Evolutionary conservation across 495 filamentous ascomycete species (phyloP).

Genomic region (Sabuloglossum arenarium): DNA sequence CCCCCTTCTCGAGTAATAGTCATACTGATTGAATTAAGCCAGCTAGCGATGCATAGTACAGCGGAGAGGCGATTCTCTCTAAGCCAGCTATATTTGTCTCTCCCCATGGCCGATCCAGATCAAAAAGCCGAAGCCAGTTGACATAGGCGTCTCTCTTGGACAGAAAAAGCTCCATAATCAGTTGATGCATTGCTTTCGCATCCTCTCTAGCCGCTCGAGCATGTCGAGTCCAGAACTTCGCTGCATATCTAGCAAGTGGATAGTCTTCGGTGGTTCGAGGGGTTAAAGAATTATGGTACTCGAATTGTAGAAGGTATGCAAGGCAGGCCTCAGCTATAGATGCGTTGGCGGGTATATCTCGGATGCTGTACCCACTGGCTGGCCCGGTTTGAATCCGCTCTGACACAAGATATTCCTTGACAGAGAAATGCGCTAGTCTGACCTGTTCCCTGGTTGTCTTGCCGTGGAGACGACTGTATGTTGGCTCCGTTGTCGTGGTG

Average conservation of each 20-base stretch:
- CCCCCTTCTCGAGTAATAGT: background rate
- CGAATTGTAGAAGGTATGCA: background rate
- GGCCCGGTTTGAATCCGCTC: slow-evolving; percentile 3
- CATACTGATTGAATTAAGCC: background rate
- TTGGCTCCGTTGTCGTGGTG: background rate
- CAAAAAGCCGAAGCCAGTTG: too few relatives aligned
- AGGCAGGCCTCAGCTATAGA: background rate
- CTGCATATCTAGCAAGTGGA: background rate
- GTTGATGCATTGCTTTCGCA: too few relatives aligned
- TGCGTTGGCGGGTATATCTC: background rate
- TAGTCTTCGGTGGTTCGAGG: background rate
- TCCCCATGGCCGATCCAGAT: too few relatives aligned
- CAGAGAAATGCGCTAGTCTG: slow-evolving; percentile 11
- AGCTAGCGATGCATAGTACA: background rate
- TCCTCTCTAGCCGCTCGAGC: too few relatives aligned
- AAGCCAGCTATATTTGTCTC: too few relatives aligned
- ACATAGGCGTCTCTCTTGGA: too few relatives aligned
- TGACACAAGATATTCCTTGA: slow-evolving; percentile 12
- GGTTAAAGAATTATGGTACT: background rate
- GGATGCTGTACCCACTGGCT: background rate
- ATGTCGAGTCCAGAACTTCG: background rate
- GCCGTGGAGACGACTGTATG: background rate
- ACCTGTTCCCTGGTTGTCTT: background rate
- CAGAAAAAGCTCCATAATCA: too few relatives aligned
- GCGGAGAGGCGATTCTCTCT: background rate